Evolutionary conservation across 1,139 yeast genomes (phyloP).

Genomic region (Scheffersomyces quercinus): DNA sequence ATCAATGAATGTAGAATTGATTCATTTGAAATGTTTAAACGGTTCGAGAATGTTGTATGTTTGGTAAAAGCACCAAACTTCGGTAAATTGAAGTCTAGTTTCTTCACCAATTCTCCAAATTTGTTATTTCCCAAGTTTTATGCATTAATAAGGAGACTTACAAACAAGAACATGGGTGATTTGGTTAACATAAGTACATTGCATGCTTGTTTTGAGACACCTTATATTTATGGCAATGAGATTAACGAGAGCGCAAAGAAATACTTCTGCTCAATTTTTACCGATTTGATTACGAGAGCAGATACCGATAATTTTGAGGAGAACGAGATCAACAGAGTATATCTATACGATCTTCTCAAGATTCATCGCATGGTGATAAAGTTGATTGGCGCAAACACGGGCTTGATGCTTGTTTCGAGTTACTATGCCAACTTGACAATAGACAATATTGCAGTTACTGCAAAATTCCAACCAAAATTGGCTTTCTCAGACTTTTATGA

Average conservation of each 20-base stretch:
- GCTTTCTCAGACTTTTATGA: too few species aligned
- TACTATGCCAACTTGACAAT: too few species aligned
- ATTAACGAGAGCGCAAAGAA: slow-evolving; percentile 2
- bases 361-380: slow-evolving; percentile 1
- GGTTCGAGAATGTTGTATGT: slow-evolving; percentile 22
- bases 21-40: slow-evolving; percentile 11
- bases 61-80: slow-evolving; percentile 1
- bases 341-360: slow-evolving; percentile 1
- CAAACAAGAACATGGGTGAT: slow-evolving; percentile 1
- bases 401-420: too few species aligned
- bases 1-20: slow-evolving; percentile 15
- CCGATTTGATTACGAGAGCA: slow-evolving; percentile 5
- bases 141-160: slow-evolving; percentile 10
- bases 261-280: slow-evolving; percentile 8
- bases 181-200: slow-evolving; percentile 3
- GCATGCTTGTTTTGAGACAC: slow-evolving; percentile 4
- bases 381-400: slow-evolving; percentile 1
- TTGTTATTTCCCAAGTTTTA: slow-evolving; percentile 29
- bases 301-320: slow-evolving; percentile 1
- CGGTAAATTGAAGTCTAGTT: not conserved
- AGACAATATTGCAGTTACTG: too few species aligned
- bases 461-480: too few species aligned
- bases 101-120: slow-evolving; percentile 23
- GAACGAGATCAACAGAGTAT: slow-evolving; percentile 10
- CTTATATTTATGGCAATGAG: slow-evolving; percentile 1